Base-by-base conservation (phyloP, 2,329 filamentous ascomycete genomes). In the Thelonectria blattea region DNA sequence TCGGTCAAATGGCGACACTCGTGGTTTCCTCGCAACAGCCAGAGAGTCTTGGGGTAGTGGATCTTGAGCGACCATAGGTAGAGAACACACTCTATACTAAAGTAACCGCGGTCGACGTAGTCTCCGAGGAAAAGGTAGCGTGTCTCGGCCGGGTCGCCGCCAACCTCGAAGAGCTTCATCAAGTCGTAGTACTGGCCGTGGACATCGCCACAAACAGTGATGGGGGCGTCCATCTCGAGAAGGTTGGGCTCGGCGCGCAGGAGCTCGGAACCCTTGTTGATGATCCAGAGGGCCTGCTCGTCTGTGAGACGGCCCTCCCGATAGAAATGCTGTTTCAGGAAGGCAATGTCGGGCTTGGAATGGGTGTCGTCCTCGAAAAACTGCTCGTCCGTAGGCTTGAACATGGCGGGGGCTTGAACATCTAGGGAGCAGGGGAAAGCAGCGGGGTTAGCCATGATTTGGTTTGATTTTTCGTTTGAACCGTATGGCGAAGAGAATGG, bases 91-190 rank as follows among this genome's bases (percentile, higher is more conserved):
- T 99, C 95, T 74, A 99, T 98, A 77, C 93, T 97, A 79, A 98
- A 99, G 80, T 99, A 99, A 55, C 95, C 95, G 76, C 95, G 87
- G 76, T 99, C 95, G 66, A 99, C 95, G 75, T 99, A 99, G 79
- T 99, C 95, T 63, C 95, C 95, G 66, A 99, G 82, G 80, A 99
- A 99, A 61, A 99, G 87, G 79, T 99, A 99, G 73, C 95, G 84
- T 30, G 95, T 99, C 80, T 99, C 95, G 55, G 94, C 88, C 42
- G 95, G 95, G 77, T 99, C 95, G 66, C 95, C 95, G 68, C 95
- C 95, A 52, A 99, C 95, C 79, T 99, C 95, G 73, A 99, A 99
- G 34, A 99, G 85, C 83, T 99, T 99, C 95, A 99, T 99, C 74
- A 99, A 80, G 78, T 99, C 95, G 78, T 97, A 99, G 81, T 98